These are phyloP conservation scores for Phytophthora macrochlamydospora DNA, from an alignment of 352 stramenopile species.

Conservation along the genomic window DNA sequence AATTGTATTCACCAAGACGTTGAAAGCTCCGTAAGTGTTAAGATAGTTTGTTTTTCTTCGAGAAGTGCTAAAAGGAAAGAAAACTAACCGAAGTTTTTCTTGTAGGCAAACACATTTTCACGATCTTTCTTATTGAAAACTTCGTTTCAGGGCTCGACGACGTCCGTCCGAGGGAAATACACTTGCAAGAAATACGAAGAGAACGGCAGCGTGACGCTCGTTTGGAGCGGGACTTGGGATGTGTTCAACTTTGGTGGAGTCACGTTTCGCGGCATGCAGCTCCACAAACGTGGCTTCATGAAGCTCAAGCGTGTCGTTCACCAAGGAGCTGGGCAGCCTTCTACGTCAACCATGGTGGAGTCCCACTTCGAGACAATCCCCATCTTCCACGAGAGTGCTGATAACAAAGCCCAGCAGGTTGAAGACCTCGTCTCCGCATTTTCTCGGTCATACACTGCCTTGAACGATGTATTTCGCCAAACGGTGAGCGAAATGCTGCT, in stretches of 20 bases:
- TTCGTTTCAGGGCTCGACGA: slow-evolving; percentile 9
- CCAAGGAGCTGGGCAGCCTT: neutral
- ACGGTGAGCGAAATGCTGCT: slow-evolving; percentile 32
- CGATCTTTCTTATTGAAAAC: neutral
- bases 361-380: slow-evolving; percentile 41
- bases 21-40: too few species aligned
- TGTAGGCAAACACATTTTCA: neutral
- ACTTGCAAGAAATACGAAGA: slow-evolving; percentile 39
- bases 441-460: slow-evolving; percentile 24
- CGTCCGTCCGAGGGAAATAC: slow-evolving; percentile 35
- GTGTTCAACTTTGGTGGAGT: slow-evolving; percentile 24
- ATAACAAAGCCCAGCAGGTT: slow-evolving; percentile 24
- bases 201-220: slow-evolving; percentile 28
- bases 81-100: neutral
- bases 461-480: slow-evolving; percentile 17
- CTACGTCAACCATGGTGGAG: slow-evolving; percentile 33
- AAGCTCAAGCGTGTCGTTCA: neutral
- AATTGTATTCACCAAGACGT: too few species aligned
- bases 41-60: neutral
- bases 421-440: slow-evolving; percentile 10
- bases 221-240: slow-evolving; percentile 37
- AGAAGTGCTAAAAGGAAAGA: neutral
- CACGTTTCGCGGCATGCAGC: slow-evolving; percentile 27
- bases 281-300: slow-evolving; percentile 22
- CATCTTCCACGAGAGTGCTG: slow-evolving; percentile 41